Conservation (phyloP, 805 yeast genomes). For the Teunomyces cretensis region DNA sequence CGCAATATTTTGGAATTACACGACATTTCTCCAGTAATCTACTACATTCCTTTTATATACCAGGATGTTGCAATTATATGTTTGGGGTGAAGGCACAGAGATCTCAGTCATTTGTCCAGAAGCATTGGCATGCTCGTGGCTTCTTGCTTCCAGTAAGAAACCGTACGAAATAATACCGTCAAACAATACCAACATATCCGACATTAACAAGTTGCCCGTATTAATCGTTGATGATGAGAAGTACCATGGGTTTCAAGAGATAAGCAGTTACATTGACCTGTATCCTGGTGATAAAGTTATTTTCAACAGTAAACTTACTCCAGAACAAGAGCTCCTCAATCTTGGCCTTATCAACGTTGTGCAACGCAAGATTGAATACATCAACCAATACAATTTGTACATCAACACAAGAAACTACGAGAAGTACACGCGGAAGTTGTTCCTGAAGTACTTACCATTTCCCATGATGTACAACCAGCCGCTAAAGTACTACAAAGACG, state of each 20-base stretch:
- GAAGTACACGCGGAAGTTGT: slow-evolving; percentile 54
- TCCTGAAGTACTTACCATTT: slow-evolving; percentile 57
- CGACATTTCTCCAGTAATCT: neutral
- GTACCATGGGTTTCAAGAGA: slow-evolving; percentile 41
- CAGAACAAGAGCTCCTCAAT: slow-evolving; percentile 38
- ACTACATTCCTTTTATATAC: neutral
- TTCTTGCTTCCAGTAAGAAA: slow-evolving; percentile 25
- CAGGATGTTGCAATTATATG: slow-evolving; percentile 37
- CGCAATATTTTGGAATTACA: neutral
- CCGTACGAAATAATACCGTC: slow-evolving; percentile 47
- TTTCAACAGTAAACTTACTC: slow-evolving; percentile 10
- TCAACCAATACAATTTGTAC: slow-evolving; percentile 58
- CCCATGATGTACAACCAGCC: slow-evolving; percentile 78
- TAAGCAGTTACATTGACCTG: slow-evolving; percentile 29
- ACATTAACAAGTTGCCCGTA: slow-evolving; percentile 50
- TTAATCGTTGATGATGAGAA: slow-evolving; percentile 27
- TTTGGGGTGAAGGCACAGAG: slow-evolving; percentile 50
- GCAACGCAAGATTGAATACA: slow-evolving; percentile 39
- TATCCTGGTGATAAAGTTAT: slow-evolving; percentile 10
- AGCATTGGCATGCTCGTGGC: slow-evolving; percentile 48
- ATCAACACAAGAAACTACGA: slow-evolving; percentile 60
- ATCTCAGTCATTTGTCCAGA: slow-evolving; percentile 53
- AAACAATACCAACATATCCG: slow-evolving; percentile 56
- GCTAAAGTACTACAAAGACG: slow-evolving; percentile 38
- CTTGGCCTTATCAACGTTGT: slow-evolving; percentile 45